phyloP scores from a whole-genome alignment of 257 asterid species.

The Ophiorrhiza pumila region DNA sequence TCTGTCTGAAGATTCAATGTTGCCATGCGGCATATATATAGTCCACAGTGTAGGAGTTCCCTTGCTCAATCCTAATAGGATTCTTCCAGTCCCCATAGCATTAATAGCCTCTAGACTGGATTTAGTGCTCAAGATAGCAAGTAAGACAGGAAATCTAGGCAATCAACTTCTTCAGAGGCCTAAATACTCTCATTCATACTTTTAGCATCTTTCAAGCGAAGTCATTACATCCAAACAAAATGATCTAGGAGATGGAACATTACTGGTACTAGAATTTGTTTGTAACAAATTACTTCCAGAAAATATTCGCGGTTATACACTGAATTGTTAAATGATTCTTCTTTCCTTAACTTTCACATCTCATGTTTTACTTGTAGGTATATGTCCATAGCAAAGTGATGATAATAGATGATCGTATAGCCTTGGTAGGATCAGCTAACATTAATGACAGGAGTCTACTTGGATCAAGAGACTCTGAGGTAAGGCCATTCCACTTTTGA shows the following conservation, averaged over 20 bases:
- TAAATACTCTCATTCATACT: neutral
- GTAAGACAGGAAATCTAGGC: neutral
- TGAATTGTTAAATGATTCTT: neutral
- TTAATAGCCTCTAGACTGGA: neutral
- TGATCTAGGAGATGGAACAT: neutral
- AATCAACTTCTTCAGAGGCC: neutral
- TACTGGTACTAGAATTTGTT: neutral
- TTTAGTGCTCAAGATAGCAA: neutral
- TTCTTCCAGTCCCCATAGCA: neutral
- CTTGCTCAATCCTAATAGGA: neutral
- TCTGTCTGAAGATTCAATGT: neutral
- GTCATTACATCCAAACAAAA: neutral
- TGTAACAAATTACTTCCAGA: neutral
- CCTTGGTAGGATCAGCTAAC: slow-evolving; percentile 86
- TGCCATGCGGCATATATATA: neutral
- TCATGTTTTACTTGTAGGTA: slow-evolving; percentile 37
- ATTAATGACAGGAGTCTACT: slow-evolving; percentile 93
- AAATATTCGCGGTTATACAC: neutral
- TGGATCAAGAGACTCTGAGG: slow-evolving; percentile 99
- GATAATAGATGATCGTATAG: slow-evolving; percentile 79
- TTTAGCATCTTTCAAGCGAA: neutral
- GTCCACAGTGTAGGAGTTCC: neutral
- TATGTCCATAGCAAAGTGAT: slow-evolving; percentile 96
- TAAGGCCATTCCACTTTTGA: slow-evolving; percentile 26
- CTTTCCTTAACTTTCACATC: neutral